Percentiles rank a stretch among this genome's conserved stretches.
Evolutionary conservation across 768 basidiomycete species (phyloP).

Genomic region (Sistotremastrum suecicum): DNA sequence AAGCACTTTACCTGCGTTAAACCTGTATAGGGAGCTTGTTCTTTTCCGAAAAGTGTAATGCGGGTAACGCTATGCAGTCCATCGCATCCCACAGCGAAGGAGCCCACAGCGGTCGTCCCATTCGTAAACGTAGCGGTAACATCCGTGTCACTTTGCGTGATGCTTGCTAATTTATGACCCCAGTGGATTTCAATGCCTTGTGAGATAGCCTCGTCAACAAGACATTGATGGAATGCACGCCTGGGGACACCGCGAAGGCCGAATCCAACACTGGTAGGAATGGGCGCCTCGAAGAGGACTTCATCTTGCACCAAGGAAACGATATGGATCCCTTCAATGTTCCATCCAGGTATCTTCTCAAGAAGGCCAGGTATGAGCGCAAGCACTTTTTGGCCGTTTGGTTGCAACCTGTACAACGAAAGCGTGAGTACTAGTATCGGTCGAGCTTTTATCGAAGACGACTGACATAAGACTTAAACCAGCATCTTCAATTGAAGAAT

Average conservation of each 20-base stretch:
- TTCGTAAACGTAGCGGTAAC: slow-evolving; percentile 23
- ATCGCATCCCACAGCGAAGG: slow-evolving; percentile 30
- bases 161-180: slow-evolving; percentile 17
- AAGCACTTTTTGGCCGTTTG: slow-evolving; percentile 16
- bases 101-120: slow-evolving; percentile 20
- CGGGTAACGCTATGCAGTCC: slow-evolving; percentile 30
- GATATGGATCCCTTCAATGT: slow-evolving; percentile 5
- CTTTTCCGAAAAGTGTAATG: slow-evolving; percentile 22
- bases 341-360: slow-evolving; percentile 13
- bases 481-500: slow-evolving; percentile 8
- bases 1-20: slow-evolving; percentile 19
- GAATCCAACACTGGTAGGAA: slow-evolving; percentile 13
- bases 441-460: slow-evolving; percentile 1
- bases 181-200: slow-evolving; percentile 21
- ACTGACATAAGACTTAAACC: slow-evolving; percentile 22
- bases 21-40: slow-evolving; percentile 23
- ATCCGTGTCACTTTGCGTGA: slow-evolving; percentile 17
- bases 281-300: slow-evolving; percentile 15
- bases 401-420: slow-evolving; percentile 12
- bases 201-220: slow-evolving; percentile 18
- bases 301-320: slow-evolving; percentile 13
- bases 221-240: slow-evolving; percentile 15
- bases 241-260: slow-evolving; percentile 19
- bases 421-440: neutral
- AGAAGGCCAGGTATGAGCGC: slow-evolving; percentile 15